Conservation (phyloP, 345 rosid genomes). For the Iberis pinnata region DNA sequence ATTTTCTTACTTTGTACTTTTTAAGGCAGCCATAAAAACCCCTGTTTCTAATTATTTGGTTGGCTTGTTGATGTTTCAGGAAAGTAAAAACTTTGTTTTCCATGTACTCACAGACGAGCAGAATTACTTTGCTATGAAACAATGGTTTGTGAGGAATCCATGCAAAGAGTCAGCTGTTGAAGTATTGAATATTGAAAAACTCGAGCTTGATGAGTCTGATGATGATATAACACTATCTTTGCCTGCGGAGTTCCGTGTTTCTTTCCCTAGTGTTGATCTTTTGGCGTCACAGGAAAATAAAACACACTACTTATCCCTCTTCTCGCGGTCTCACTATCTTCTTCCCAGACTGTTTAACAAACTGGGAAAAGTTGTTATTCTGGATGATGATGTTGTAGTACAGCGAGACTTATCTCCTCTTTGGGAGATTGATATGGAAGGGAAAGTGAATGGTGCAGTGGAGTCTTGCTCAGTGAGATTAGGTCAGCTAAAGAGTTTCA, state of each 20-base stretch:
- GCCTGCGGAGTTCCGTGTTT: constrained; percentile 82
- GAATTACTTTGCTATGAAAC: constrained; percentile 80
- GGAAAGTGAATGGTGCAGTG: constrained; percentile 77
- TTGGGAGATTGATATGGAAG: constrained; percentile 70
- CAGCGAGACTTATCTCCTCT: constrained; percentile 68
- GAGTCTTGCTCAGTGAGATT: constrained; percentile 60
- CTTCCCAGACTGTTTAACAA: constrained; percentile 64
- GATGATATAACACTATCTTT: constrained; percentile 41
- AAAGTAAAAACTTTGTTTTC: constrained; percentile 64
- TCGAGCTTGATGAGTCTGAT: constrained; percentile 37
- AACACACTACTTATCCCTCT: constrained; percentile 64
- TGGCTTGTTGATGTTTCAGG: constrained; percentile 53
- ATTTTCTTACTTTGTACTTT: constrained; percentile 14
- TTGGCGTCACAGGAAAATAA: constrained; percentile 35
- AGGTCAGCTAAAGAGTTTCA: constrained; percentile 55
- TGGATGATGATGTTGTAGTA: constrained; percentile 91
- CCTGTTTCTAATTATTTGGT: constrained; percentile 22
- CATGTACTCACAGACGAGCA: constrained; percentile 85
- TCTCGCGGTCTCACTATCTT: constrained; percentile 73
- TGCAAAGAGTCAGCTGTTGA: constrained; percentile 55
- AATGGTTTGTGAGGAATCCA: constrained; percentile 70
- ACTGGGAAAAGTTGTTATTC: constrained; percentile 58
- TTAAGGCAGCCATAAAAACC: not conserved
- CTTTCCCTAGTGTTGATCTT: constrained; percentile 37
- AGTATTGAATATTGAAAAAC: constrained; percentile 65